Conservation (phyloP, 495 filamentous ascomycete species). For the Talaromyces wortmannii region DNA sequence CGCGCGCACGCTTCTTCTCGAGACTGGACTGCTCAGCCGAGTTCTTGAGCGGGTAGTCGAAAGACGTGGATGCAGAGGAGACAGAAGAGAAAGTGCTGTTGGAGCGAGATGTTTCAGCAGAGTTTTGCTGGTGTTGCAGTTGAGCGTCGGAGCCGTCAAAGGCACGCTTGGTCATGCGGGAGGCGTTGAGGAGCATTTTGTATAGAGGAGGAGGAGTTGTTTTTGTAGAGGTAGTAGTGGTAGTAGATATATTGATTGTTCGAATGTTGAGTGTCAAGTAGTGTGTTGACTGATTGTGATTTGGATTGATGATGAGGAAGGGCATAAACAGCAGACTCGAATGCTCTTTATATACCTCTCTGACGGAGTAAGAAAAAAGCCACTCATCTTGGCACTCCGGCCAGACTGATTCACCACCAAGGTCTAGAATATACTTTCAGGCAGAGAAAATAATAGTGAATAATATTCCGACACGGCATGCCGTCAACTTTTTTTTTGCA, state of each 20-base stretch:
- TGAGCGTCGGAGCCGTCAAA: slow-evolving; percentile 4
- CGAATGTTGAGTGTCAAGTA: neutral
- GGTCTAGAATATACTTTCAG: neutral
- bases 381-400: neutral
- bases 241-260: neutral
- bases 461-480: neutral
- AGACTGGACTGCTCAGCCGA: too few species aligned
- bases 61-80: neutral
- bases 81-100: neutral
- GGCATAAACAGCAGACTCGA: neutral
- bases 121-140: neutral
- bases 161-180: neutral
- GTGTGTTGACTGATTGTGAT: neutral
- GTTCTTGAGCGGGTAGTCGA: neutral
- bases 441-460: neutral
- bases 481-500: neutral
- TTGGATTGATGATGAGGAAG: neutral
- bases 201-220: neutral
- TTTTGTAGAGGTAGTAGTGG: neutral
- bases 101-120: neutral
- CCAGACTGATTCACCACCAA: neutral
- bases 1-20: neutral
- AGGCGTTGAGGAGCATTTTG: neutral
- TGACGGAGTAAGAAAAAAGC: neutral
- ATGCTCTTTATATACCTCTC: neutral